Evolutionary conservation across 2,329 filamentous ascomycete genomes (phyloP).

Genomic region (Pyrenophora seminiperda): DNA sequence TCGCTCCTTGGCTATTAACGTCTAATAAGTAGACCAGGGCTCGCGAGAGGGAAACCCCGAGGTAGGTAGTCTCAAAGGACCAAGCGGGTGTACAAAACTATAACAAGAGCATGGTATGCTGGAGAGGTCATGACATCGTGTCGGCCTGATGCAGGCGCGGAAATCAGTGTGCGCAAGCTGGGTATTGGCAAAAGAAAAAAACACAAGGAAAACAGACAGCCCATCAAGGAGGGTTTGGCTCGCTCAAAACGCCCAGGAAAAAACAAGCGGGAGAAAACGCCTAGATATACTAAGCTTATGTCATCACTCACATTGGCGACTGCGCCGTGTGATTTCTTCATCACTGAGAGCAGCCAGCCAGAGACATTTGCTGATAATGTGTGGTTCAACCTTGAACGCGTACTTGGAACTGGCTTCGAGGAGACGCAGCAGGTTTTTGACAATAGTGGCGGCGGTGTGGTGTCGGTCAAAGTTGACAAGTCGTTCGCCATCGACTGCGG

Average conservation of each 20-base stretch:
- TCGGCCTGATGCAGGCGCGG: constrained; percentile 23
- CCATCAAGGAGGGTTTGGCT: constrained; percentile 5
- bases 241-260: constrained; percentile 20
- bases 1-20: constrained; percentile 38
- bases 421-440: constrained; percentile 79
- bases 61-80: constrained; percentile 19
- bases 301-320: constrained; percentile 38
- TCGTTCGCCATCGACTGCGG: constrained; percentile 62
- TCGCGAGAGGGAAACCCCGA: too few relatives aligned
- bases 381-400: constrained; percentile 73
- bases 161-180: constrained; percentile 16
- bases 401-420: constrained; percentile 79
- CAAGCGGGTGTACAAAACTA: constrained; percentile 24
- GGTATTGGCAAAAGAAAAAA: constrained; percentile 32
- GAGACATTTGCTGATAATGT: constrained; percentile 78
- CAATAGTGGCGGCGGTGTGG: constrained; percentile 73
- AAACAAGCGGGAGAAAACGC: constrained; percentile 8
- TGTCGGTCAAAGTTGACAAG: constrained; percentile 85
- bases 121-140: constrained; percentile 36
- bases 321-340: constrained; percentile 65
- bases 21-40: constrained; percentile 17
- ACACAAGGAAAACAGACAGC: constrained; percentile 11
- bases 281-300: constrained; percentile 11
- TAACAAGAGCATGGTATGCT: constrained; percentile 16
- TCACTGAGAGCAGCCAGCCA: constrained; percentile 81